Evolutionary conservation across 2,329 filamentous ascomycete genomes (phyloP).

Genomic region (Teratosphaeria zuluensis): DNA sequence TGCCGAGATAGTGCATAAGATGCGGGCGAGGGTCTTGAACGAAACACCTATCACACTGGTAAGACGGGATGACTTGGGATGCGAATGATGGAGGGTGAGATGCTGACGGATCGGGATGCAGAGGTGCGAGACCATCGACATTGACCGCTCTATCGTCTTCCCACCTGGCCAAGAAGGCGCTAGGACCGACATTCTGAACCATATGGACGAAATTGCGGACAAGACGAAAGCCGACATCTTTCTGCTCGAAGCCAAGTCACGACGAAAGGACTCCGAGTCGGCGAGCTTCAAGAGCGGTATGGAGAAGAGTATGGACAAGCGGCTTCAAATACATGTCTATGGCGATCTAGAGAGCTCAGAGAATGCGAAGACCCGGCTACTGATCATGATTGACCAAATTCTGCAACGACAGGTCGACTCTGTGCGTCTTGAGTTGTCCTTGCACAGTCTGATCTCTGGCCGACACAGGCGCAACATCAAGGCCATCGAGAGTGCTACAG

Average conservation of each 20-base stretch:
- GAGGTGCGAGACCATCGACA: slow-evolving; percentile 88
- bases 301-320: slow-evolving; percentile 73
- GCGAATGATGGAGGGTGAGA: background rate
- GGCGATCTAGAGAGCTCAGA: slow-evolving; percentile 92
- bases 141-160: slow-evolving; percentile 84
- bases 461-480: slow-evolving; percentile 96
- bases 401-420: slow-evolving; percentile 67
- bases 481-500: slow-evolving; percentile 87
- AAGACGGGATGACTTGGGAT: slow-evolving; percentile 34
- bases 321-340: slow-evolving; percentile 87
- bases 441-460: slow-evolving; percentile 87
- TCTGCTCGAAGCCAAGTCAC: slow-evolving; percentile 70
- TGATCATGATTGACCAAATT: slow-evolving; percentile 96
- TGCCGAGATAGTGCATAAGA: slow-evolving; percentile 79
- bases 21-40: slow-evolving; percentile 79
- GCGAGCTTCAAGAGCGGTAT: slow-evolving; percentile 68
- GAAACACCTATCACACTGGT: slow-evolving; percentile 88
- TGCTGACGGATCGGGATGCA: slow-evolving; percentile 34
- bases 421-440: slow-evolving; percentile 71
- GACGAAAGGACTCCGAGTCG: slow-evolving; percentile 63
- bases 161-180: slow-evolving; percentile 47
- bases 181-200: slow-evolving; percentile 65
- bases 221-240: slow-evolving; percentile 97
- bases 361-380: slow-evolving; percentile 88
- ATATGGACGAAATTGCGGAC: slow-evolving; percentile 75